phyloP scores from a whole-genome alignment of 805 yeast genomes.

The Wickerhamiella domercqiae region DNA sequence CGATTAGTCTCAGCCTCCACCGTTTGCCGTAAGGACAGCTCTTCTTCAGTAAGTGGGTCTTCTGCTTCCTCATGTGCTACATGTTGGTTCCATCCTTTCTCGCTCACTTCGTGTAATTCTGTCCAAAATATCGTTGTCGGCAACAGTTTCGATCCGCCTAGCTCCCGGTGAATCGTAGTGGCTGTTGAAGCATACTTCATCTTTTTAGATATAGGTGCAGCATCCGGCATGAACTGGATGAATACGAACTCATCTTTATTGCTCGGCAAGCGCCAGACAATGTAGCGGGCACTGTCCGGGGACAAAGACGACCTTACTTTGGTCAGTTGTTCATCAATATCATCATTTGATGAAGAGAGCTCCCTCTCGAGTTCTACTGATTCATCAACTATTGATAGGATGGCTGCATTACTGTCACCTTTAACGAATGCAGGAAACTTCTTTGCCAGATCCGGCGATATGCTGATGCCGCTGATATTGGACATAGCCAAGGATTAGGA shows the following conservation, averaged over 20 bases:
- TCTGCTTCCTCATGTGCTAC: conserved; percentile 25
- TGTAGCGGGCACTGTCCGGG: conserved; percentile 33
- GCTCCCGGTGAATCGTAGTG: conserved; percentile 53
- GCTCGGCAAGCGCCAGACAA: conserved; percentile 28
- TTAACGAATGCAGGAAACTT: conserved; percentile 31
- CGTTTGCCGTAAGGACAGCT: conserved; percentile 27
- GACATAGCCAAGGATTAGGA: conserved; percentile 42
- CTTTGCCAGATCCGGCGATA: conserved; percentile 31
- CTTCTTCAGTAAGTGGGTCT: conserved; percentile 45
- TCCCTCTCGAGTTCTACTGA: conserved; percentile 24
- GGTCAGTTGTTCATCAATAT: conserved; percentile 21
- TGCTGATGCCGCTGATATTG: conserved; percentile 46
- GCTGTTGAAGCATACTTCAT: conserved; percentile 92
- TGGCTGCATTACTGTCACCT: conserved; percentile 24
- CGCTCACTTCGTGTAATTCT: conserved; percentile 38
- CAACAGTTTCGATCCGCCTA: conserved; percentile 47
- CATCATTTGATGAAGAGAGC: conserved; percentile 13
- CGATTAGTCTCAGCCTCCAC: conserved; percentile 2
- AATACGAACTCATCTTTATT: conserved; percentile 33
- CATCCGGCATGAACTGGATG: conserved; percentile 76
- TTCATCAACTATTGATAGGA: conserved; percentile 26
- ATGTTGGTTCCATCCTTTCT: conserved; percentile 33
- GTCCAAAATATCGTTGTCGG: conserved; percentile 39
- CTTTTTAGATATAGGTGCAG: conserved; percentile 63
- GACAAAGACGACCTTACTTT: conserved; percentile 26